Evolutionary conservation across 768 basidiomycete genomes (phyloP).

Genomic region (Tylopilus vinaceipallidus): DNA sequence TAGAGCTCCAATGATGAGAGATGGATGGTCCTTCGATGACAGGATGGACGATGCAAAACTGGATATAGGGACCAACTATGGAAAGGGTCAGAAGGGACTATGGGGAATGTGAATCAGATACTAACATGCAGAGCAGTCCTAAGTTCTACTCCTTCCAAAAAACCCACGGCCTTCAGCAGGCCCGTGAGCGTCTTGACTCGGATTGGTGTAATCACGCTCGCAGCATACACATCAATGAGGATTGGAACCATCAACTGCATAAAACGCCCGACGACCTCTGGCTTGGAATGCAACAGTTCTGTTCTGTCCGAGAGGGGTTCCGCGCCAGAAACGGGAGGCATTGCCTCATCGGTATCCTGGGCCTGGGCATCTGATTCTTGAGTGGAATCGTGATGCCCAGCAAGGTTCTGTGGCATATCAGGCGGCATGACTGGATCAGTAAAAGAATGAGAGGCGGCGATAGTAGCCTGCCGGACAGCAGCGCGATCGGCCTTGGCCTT

Average conservation of each 20-base stretch:
- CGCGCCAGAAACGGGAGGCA: conserved; percentile 31
- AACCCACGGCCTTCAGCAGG: conserved; percentile 87
- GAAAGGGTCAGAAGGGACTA: conserved; percentile 9
- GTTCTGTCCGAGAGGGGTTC: conserved; percentile 53
- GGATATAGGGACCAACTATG: conserved; percentile 88
- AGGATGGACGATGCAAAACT: conserved; percentile 93
- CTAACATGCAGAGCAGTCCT: conserved; percentile 75
- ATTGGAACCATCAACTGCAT: conserved; percentile 90
- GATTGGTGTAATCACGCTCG: conserved; percentile 86
- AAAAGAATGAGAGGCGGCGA: conserved; percentile 28
- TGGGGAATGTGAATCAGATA: conserved; percentile 9
- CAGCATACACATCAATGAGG: conserved; percentile 98
- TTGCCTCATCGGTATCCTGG: conserved; percentile 41
- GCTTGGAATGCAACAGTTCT: conserved; percentile 71
- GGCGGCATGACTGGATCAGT: conserved; percentile 23
- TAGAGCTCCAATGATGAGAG: conserved; percentile 81
- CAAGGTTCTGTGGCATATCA: conserved; percentile 18
- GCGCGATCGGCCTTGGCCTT: conserved; percentile 82
- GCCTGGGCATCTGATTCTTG: conserved; percentile 39
- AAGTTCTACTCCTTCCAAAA: conserved; percentile 74
- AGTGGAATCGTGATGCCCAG: conserved; percentile 21
- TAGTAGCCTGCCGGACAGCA: conserved; percentile 57
- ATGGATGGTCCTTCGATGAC: conserved; percentile 87
- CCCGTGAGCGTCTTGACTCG: conserved; percentile 87
- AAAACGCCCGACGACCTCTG: conserved; percentile 77